Percentiles rank a stretch among this genome's conserved stretches.
Evolutionary conservation across 768 basidiomycete species (phyloP).

Genomic region (Hericium coralloides): DNA sequence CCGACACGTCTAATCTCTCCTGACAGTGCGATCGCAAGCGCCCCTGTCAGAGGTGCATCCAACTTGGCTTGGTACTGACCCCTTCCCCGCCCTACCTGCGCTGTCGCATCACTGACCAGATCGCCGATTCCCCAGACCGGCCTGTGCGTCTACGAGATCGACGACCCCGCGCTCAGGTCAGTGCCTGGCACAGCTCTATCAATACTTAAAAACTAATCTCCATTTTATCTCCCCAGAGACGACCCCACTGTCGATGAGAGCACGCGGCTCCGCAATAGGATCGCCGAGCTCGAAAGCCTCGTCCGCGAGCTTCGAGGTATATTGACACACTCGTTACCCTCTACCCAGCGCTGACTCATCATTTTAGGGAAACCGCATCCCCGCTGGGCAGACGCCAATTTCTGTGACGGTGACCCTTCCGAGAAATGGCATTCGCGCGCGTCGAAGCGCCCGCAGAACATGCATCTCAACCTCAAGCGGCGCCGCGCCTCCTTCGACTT

Average conservation of each 20-base stretch:
- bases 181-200: slow-evolving; percentile 13
- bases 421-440: slow-evolving; percentile 86
- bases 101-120: neutral
- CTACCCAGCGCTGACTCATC: slow-evolving; percentile 1
- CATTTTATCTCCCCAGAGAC: slow-evolving; percentile 38
- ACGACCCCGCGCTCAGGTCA: slow-evolving; percentile 76
- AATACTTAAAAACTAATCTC: neutral
- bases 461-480: slow-evolving; percentile 18
- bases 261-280: slow-evolving; percentile 75
- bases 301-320: slow-evolving; percentile 81
- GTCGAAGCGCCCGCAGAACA: slow-evolving; percentile 43
- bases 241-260: slow-evolving; percentile 85
- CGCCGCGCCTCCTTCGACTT: slow-evolving; percentile 17
- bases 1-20: slow-evolving; percentile 7
- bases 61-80: slow-evolving; percentile 64
- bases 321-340: slow-evolving; percentile 4
- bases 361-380: slow-evolving; percentile 76
- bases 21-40: slow-evolving; percentile 83
- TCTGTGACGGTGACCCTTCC: slow-evolving; percentile 71
- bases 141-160: slow-evolving; percentile 91
- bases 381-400: slow-evolving; percentile 74
- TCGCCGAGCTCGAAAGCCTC: slow-evolving; percentile 88
- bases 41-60: slow-evolving; percentile 86
- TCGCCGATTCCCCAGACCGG: slow-evolving; percentile 52
- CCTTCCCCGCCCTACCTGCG: slow-evolving; percentile 6